These are phyloP conservation scores for Cytospora piceicola DNA, from an alignment of 2,329 filamentous ascomycete genomes.

Conservation along the genomic window DNA sequence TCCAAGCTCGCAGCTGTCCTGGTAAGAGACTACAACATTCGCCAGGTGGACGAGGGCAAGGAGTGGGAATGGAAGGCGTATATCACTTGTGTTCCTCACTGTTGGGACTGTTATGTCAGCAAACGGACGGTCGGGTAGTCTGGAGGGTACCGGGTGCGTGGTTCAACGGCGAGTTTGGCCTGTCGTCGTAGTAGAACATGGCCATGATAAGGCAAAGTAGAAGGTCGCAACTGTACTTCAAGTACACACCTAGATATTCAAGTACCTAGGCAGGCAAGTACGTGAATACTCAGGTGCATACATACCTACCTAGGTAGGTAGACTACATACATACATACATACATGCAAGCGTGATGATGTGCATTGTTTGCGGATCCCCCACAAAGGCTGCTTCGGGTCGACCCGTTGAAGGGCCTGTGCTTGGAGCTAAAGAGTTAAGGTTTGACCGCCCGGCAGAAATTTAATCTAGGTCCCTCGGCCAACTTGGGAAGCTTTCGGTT, in stretches of 20 bases:
- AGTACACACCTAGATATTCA: no score
- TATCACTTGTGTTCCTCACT: constrained; percentile 35
- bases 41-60: constrained; percentile 32
- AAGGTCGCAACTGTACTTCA: no score
- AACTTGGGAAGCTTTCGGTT: neutral
- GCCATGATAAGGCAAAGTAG: no score
- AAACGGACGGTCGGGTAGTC: no score
- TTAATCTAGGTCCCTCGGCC: constrained; percentile 17
- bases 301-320: no score
- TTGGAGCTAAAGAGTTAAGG: neutral
- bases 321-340: neutral
- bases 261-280: no score
- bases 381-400: constrained; percentile 17
- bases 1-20: constrained; percentile 13
- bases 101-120: constrained; percentile 26
- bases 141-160: no score
- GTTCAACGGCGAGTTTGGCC: no score
- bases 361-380: constrained; percentile 9
- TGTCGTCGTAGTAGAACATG: no score
- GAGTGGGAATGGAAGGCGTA: constrained; percentile 37
- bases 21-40: constrained; percentile 29
- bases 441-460: constrained; percentile 29
- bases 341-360: neutral
- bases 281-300: no score
- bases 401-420: constrained; percentile 22